Evolutionary conservation across 1,284 basidiomycete species (phyloP).

Genomic region (Bondarzewia mesenterica): DNA sequence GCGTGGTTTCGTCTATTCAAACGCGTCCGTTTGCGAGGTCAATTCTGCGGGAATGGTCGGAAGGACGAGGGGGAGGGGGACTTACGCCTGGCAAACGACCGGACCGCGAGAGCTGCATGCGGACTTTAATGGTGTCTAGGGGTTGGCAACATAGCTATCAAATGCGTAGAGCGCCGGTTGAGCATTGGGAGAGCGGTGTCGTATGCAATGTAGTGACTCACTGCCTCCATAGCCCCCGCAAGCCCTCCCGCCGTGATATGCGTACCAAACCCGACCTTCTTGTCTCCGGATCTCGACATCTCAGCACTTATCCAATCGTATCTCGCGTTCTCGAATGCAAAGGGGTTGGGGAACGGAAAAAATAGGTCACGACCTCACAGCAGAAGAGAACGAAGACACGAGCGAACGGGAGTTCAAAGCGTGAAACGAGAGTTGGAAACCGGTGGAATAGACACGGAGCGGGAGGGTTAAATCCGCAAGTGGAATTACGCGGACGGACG

Average conservation of each 20-base stretch:
- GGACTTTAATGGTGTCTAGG: constrained; percentile 96
- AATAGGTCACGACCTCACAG: too few relatives aligned
- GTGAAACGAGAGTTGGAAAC: too few relatives aligned
- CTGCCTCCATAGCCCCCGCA: constrained; percentile 88
- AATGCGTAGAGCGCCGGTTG: neutral
- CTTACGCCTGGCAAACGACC: constrained; percentile 74
- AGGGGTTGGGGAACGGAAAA: too few relatives aligned
- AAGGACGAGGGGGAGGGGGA: constrained; percentile 14
- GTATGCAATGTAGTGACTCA: constrained; percentile 36
- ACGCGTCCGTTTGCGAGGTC: neutral
- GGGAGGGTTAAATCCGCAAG: too few relatives aligned
- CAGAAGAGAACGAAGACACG: too few relatives aligned
- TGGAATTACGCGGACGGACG: too few relatives aligned
- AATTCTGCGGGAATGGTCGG: neutral
- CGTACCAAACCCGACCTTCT: constrained; percentile 78
- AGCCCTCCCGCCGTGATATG: constrained; percentile 90
- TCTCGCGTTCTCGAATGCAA: neutral
- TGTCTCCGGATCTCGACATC: constrained; percentile 56
- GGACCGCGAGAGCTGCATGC: constrained; percentile 91
- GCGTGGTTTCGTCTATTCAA: constrained; percentile 74
- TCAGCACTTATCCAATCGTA: neutral
- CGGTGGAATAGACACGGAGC: too few relatives aligned
- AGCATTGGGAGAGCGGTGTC: neutral
- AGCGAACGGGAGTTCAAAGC: too few relatives aligned
- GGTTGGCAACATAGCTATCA: constrained; percentile 69